A percentile compares a stretch with the other conserved stretches of the same genome.
These are phyloP conservation scores for Pilasporangium apinafurcum DNA, from an alignment of 352 stramenopile genomes.

Conservation along the genomic window DNA sequence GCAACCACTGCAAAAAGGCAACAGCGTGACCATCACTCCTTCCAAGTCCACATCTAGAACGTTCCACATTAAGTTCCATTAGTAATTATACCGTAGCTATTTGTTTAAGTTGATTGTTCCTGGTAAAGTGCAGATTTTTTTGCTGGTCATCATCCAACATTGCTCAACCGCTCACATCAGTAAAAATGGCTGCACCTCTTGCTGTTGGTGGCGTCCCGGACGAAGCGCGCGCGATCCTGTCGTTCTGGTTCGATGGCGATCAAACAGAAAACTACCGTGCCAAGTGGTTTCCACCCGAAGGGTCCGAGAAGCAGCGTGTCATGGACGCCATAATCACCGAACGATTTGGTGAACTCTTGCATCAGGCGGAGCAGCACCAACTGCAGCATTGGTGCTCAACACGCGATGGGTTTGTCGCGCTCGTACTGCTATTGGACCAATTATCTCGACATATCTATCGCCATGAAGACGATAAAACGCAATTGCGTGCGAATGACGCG, in stretches of 20 bases:
- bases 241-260: constrained; percentile 23
- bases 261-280: constrained; percentile 15
- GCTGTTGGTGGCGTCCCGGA: too few species aligned
- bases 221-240: constrained; percentile 8
- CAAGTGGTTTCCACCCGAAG: constrained; percentile 22
- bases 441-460: constrained; percentile 81
- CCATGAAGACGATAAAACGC: constrained; percentile 12
- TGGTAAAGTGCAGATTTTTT: too few species aligned
- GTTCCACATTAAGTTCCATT: too few species aligned
- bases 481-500: constrained; percentile 32
- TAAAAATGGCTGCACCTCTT: too few species aligned
- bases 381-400: constrained; percentile 37
- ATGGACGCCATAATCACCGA: constrained; percentile 12
- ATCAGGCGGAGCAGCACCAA: constrained; percentile 15
- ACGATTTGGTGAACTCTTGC: constrained; percentile 6
- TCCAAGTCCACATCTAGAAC: too few species aligned
- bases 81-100: too few species aligned
- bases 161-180: too few species aligned
- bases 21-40: too few species aligned
- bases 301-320: constrained; percentile 14
- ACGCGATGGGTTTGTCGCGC: constrained; percentile 46
- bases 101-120: too few species aligned
- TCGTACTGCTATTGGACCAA: constrained; percentile 85
- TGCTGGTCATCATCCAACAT: too few species aligned
- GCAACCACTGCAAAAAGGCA: too few species aligned